Evolutionary conservation across 345 rosid species (phyloP).

Genomic region (Camelina sativa): DNA sequence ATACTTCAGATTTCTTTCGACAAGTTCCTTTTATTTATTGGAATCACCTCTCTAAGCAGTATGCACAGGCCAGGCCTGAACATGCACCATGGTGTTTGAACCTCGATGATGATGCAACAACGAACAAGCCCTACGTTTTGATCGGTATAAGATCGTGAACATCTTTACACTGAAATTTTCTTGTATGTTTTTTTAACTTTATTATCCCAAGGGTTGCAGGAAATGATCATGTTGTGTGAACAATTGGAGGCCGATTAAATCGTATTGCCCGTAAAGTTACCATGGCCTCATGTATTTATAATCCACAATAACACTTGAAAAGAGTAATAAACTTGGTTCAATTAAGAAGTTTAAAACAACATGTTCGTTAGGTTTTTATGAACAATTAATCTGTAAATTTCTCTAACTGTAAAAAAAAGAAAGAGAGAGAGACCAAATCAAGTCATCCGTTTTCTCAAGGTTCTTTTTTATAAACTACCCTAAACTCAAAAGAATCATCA

Average conservation of each 20-base stretch:
- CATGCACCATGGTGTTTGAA: too few species aligned
- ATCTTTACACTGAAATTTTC: not conserved
- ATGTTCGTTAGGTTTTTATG: too few species aligned
- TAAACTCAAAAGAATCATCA: conserved; percentile 31
- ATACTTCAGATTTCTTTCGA: not conserved
- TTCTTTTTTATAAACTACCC: conserved; percentile 10
- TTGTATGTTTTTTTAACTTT: not conserved
- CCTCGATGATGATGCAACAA: too few species aligned
- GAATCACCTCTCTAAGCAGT: not conserved
- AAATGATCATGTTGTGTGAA: not conserved
- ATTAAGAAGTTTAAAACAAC: too few species aligned
- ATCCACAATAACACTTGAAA: too few species aligned
- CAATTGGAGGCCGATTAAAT: too few species aligned
- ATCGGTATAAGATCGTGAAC: not conserved
- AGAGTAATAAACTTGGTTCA: too few species aligned
- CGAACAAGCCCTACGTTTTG: too few species aligned
- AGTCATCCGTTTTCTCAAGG: conserved; percentile 1
- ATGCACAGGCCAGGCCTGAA: too few species aligned
- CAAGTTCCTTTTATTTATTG: not conserved
- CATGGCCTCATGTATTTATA: not conserved
- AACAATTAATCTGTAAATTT: conserved; percentile 24
- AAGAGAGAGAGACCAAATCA: not conserved
- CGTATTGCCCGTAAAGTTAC: too few species aligned
- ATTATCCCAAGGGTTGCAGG: not conserved
- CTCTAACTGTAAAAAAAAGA: not conserved